Base-by-base conservation (phyloP, 257 asterid species). In the Nicotiana otophora region DNA sequence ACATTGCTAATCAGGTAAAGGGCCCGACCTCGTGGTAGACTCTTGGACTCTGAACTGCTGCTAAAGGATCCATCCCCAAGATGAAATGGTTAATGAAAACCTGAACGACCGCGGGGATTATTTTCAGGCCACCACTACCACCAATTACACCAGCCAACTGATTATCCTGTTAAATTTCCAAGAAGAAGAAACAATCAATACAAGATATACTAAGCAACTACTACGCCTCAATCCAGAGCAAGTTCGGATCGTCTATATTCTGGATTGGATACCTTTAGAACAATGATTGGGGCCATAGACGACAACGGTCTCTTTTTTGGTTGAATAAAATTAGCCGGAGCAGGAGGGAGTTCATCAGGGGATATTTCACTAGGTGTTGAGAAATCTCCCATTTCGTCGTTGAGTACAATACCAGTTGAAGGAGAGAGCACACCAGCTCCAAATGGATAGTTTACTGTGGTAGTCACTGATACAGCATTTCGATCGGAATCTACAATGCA, bases 321-420 rank as follows among this genome's bases (percentile, higher is more conserved):
- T 58, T 60, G 85, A 65, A 94, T 96, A 62, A 94, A 94, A 85
- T 96, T 96, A 76, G 93, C 61, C 3, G 99, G 99, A 77, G 99
- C 90, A 5, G 98, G 99, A 81, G 99, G 99, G 60, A 94, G 96
- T 36, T 78, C 33, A 83, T 93, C 95, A 0, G 87, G 85, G 16
- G 93, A 77, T 81, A 85, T 51, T 15, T 91, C 99, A 26, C 87
- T 90, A 26, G 98, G 99, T 39, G 80, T 84, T 9, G 98, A 92
- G 89, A 96, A 96, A 84, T 96, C 99, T 68, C 89, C 99, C 98
- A 96, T 96, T 88, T 96, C 97, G 30, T 96, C 88, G 88, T 96
- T 96, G 63, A 96, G 94, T 72, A 96, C 53, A 78, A 96, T 94
- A 76, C 99, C 99, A 0, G 99, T 96, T 4, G 95, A 91, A 30